Percentiles rank a stretch among this genome's conserved stretches.
These are phyloP conservation scores for Exophiala phaeomuriformis DNA, from an alignment of 2,329 filamentous ascomycete genomes.

Conservation along the genomic window DNA sequence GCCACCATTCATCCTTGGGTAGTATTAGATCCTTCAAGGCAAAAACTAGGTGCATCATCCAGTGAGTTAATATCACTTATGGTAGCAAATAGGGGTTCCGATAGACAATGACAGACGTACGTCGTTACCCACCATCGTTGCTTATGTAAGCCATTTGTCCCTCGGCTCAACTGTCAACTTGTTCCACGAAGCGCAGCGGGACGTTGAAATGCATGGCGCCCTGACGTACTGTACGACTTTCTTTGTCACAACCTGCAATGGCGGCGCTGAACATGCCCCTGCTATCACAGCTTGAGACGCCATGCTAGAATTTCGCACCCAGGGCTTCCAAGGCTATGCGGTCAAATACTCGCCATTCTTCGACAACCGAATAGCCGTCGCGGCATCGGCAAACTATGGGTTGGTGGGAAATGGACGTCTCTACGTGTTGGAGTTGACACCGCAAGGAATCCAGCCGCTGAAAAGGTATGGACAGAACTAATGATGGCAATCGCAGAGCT, in stretches of 20 bases:
- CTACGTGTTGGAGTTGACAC: conserved; percentile 74
- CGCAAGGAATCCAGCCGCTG: conserved; percentile 73
- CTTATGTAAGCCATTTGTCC: no score
- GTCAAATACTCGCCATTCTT: conserved; percentile 99
- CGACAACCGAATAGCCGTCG: conserved; percentile 86
- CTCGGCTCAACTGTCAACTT: not conserved
- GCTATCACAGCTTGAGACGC: conserved; percentile 22
- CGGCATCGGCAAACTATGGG: conserved; percentile 88
- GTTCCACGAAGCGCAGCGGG: not conserved
- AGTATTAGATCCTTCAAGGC: no score
- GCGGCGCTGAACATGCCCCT: not conserved
- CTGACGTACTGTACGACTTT: conserved; percentile 4
- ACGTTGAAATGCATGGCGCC: conserved; percentile 1
- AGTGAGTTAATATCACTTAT: no score
- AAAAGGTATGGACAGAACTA: conserved; percentile 54
- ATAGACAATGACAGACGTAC: no score
- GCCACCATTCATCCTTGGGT: no score
- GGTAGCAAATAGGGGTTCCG: no score
- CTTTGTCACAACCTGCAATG: not conserved
- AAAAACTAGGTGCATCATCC: no score
- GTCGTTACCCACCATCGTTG: no score
- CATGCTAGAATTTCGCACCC: conserved; percentile 91
- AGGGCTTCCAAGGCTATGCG: conserved; percentile 91
- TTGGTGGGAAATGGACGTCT: conserved; percentile 92
- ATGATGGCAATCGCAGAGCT: not conserved